Conservation (phyloP, 257 asterid species). For the Solanum appendiculatum region DNA sequence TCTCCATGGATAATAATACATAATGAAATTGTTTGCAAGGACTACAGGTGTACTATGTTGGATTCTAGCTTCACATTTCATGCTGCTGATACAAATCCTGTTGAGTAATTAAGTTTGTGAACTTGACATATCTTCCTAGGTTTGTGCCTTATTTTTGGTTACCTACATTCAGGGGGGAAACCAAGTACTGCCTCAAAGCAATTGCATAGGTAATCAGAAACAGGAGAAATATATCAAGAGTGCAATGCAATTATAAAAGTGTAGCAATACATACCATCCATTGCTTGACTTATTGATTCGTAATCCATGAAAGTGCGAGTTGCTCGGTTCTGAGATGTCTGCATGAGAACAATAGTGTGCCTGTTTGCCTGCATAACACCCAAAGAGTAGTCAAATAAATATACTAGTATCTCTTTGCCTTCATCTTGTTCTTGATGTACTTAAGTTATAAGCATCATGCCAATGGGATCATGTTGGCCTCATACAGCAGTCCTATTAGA, state of each 20-base stretch:
- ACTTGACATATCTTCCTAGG: not conserved
- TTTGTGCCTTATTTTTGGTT: not conserved
- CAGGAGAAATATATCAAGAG: not conserved
- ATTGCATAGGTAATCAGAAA: not conserved
- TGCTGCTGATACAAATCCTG: not conserved
- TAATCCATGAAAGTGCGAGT: constrained; percentile 96
- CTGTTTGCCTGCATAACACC: constrained; percentile 57
- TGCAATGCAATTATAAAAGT: not conserved
- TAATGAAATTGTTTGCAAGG: not conserved
- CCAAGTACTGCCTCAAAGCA: not conserved
- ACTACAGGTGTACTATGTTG: not conserved
- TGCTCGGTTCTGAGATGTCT: constrained; percentile 67
- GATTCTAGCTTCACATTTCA: not conserved
- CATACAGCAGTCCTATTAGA: not conserved
- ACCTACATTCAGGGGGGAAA: not conserved
- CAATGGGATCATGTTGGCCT: not conserved
- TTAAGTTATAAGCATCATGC: not conserved
- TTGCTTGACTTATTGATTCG: constrained; percentile 73
- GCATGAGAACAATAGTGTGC: constrained; percentile 92
- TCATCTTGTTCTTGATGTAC: not conserved
- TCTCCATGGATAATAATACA: not conserved
- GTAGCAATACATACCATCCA: constrained; percentile 56
- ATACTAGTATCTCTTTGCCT: not conserved
- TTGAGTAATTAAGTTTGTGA: not conserved
- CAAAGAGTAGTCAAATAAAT: not conserved